phyloP scores from a whole-genome alignment of 352 stramenopile genomes.

The Globisporangium mamillatum region DNA sequence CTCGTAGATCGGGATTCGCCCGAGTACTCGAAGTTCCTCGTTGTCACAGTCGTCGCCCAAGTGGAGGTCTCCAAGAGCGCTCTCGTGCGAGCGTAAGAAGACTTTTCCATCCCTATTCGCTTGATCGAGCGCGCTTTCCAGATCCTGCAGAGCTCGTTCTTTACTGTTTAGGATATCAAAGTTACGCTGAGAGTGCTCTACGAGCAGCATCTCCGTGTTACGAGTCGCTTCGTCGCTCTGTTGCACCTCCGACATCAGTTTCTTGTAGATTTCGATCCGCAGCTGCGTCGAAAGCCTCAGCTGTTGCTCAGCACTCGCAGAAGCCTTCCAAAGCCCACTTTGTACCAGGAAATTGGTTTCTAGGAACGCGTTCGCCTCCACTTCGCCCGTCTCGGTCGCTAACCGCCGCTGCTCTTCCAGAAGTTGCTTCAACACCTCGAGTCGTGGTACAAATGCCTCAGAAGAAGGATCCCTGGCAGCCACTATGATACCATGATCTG shows the following conservation, averaged over 20 bases:
- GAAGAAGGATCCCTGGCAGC: background rate
- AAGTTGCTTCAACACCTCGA: constrained; percentile 29
- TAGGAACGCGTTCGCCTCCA: background rate
- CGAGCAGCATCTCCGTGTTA: constrained; percentile 3
- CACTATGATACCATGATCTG: constrained; percentile 15
- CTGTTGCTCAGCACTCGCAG: background rate
- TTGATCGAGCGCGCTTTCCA: background rate
- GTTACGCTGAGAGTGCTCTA: background rate
- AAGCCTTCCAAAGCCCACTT: constrained; percentile 13
- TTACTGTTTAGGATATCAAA: background rate
- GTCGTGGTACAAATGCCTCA: constrained; percentile 1
- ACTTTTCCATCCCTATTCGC: background rate
- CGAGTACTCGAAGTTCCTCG: background rate
- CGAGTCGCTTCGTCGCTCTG: background rate
- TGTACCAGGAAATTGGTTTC: constrained; percentile 14
- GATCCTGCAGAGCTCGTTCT: background rate
- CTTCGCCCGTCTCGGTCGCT: constrained; percentile 11
- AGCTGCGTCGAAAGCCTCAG: constrained; percentile 13
- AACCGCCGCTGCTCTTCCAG: constrained; percentile 22
- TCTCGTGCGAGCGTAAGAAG: background rate
- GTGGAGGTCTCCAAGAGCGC: background rate
- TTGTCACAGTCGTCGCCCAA: background rate
- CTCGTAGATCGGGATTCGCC: constrained; percentile 11
- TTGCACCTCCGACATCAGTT: constrained; percentile 16
- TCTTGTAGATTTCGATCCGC: constrained; percentile 29